Evolutionary conservation across 2,329 filamentous ascomycete genomes (phyloP).

Genomic region (Talaromyces sp.): DNA sequence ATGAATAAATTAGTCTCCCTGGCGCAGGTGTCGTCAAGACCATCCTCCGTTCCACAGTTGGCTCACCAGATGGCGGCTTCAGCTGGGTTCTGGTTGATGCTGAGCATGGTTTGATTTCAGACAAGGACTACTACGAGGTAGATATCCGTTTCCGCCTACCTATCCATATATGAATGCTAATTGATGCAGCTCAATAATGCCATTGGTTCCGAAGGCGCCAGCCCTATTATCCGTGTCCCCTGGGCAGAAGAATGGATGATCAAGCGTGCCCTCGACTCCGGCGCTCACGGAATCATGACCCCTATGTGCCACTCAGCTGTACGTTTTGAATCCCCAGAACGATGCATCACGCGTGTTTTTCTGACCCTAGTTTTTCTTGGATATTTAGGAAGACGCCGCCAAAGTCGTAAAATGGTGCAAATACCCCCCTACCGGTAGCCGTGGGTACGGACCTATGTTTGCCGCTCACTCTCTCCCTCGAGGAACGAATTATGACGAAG

Average conservation of each 20-base stretch:
- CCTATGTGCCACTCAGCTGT: slow-evolving; percentile 33
- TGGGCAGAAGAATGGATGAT: slow-evolving; percentile 39
- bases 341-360: slow-evolving; percentile 40
- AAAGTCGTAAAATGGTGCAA: slow-evolving; percentile 53
- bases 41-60: slow-evolving; percentile 13
- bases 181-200: slow-evolving; percentile 55
- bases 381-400: slow-evolving; percentile 47
- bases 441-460: slow-evolving; percentile 58
- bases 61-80: slow-evolving; percentile 12
- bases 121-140: slow-evolving; percentile 18
- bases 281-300: slow-evolving; percentile 56
- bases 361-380: slow-evolving; percentile 35
- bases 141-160: not conserved
- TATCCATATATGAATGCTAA: slow-evolving; percentile 24
- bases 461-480: slow-evolving; percentile 42
- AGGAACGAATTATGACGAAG: slow-evolving; percentile 51
- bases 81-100: slow-evolving; percentile 18
- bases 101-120: slow-evolving; percentile 18
- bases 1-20: slow-evolving; percentile 5
- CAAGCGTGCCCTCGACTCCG: slow-evolving; percentile 54
- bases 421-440: slow-evolving; percentile 54
- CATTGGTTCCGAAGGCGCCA: slow-evolving; percentile 41
- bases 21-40: slow-evolving; percentile 16
- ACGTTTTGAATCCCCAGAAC: slow-evolving; percentile 23
- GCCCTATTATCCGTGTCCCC: slow-evolving; percentile 47